phyloP scores from a whole-genome alignment of 2,329 filamentous ascomycete species.

The Onygenales sp. region DNA sequence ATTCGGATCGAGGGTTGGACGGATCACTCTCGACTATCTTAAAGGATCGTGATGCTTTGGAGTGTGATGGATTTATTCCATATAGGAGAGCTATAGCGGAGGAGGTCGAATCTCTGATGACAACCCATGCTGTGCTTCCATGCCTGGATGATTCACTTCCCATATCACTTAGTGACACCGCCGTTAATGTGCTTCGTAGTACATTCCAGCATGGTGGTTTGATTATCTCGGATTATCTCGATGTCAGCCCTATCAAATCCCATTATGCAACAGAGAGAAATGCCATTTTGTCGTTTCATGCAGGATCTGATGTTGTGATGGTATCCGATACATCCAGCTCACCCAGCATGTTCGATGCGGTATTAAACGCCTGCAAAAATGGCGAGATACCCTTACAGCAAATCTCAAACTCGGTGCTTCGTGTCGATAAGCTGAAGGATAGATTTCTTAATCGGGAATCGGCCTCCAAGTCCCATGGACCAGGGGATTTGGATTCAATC shows the following conservation, averaged over 20 bases:
- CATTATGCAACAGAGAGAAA: slow-evolving; percentile 33
- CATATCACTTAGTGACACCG: slow-evolving; percentile 29
- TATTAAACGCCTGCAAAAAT: slow-evolving; percentile 27
- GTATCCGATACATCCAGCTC: slow-evolving; percentile 36
- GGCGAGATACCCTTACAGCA: slow-evolving; percentile 23
- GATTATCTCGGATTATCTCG: slow-evolving; percentile 37
- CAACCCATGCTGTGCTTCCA: slow-evolving; percentile 35
- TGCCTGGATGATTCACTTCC: slow-evolving; percentile 26
- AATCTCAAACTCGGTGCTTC: slow-evolving; percentile 26
- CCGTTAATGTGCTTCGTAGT: slow-evolving; percentile 29
- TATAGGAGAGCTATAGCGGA: slow-evolving; percentile 34
- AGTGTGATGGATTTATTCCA: slow-evolving; percentile 34
- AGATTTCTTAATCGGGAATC: slow-evolving; percentile 26
- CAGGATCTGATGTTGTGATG: slow-evolving; percentile 37
- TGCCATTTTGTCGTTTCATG: slow-evolving; percentile 32
- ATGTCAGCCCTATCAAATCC: slow-evolving; percentile 35
- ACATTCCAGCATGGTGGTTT: slow-evolving; percentile 37
- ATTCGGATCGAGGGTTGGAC: slow-evolving; percentile 37
- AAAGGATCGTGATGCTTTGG: slow-evolving; percentile 28
- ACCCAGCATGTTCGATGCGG: slow-evolving; percentile 31
- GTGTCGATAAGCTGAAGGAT: slow-evolving; percentile 28
- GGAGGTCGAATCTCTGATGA: slow-evolving; percentile 36
- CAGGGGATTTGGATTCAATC: slow-evolving; percentile 16
- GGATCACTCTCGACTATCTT: slow-evolving; percentile 31
- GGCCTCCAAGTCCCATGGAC: slow-evolving; percentile 10